phyloP scores from a whole-genome alignment of 352 stramenopile species.

The Globisporangium ultimum region DNA sequence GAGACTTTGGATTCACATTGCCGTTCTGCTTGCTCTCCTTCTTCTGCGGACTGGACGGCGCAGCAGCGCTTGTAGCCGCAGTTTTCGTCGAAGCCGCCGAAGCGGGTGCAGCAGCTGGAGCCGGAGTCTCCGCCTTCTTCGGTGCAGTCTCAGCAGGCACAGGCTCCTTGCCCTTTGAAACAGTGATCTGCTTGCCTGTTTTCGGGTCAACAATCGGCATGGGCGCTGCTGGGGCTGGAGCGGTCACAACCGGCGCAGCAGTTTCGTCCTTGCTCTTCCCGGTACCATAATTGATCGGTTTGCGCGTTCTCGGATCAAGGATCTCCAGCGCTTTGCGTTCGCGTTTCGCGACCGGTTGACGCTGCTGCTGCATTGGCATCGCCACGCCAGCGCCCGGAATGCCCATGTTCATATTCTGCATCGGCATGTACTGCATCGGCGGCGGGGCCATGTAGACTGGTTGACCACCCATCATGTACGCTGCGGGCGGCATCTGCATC shows the following conservation, averaged over 20 bases:
- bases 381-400: slow-evolving; percentile 33
- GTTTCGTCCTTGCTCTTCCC: slow-evolving; percentile 8
- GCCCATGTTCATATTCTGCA: slow-evolving; percentile 43
- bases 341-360: slow-evolving; percentile 36
- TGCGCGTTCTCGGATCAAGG: slow-evolving; percentile 29
- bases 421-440: slow-evolving; percentile 37
- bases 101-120: slow-evolving; percentile 4
- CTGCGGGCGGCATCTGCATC: slow-evolving; percentile 38
- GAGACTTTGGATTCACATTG: slow-evolving; percentile 15
- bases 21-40: slow-evolving; percentile 18
- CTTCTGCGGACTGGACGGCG: slow-evolving; percentile 14
- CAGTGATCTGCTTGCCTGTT: slow-evolving; percentile 8
- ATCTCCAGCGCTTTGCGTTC: slow-evolving; percentile 49
- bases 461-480: slow-evolving; percentile 49
- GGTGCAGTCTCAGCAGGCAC: slow-evolving; percentile 7
- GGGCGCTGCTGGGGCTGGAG: background rate
- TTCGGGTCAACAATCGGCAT: slow-evolving; percentile 7
- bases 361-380: slow-evolving; percentile 27
- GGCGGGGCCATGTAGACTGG: slow-evolving; percentile 17
- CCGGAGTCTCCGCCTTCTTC: slow-evolving; percentile 14
- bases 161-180: slow-evolving; percentile 10
- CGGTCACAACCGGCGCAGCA: slow-evolving; percentile 3
- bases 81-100: slow-evolving; percentile 5
- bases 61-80: slow-evolving; percentile 3
- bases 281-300: slow-evolving; percentile 10